Base-by-base conservation (phyloP, 78 protist species). In the Dictyostelium intermedium region DNA sequence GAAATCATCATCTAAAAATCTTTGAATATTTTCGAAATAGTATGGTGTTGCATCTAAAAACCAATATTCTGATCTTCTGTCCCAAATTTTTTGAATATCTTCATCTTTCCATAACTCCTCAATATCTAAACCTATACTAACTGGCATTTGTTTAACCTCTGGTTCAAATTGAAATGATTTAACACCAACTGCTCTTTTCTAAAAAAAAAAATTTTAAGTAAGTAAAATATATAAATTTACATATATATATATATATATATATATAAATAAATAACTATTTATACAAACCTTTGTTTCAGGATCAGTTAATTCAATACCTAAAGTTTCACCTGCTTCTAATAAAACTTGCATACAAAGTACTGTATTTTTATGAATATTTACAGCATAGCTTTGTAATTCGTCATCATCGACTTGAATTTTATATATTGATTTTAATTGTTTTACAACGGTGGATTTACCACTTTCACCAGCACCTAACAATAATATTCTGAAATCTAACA, bases 391-490 rank as follows among this genome's bases (percentile, higher is more conserved):
- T 30, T 94, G 85, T 41, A 94, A 35, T 34, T 94, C 96, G 5
- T 82, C 91, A 30, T 94, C 92, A 25, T 94, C 96, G 16, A 94
- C 91, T 81, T 60, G 81, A 23, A 94, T 53, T 82, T 87, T 94
- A 91, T 95, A 87, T 34, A 95, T 95, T 25, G 89, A 82, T 70
- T 89, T 85, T 32, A 95, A 73, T 82, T 95, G 97, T 60, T 95
- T 95, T 23, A 95, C 97, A 23, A 95, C 93, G 14, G 97, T 95
- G 56, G 92, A 83, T 74, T 95, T 95, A 20, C 97, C 97, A 47
- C 91, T 78, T 70, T 95, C 97, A 66, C 97, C 97, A 18, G 97
- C 97, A 37, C 97, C 97, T 39, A 89, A 89, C 14, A 89, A 69
- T n/a, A 89, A 34, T 27, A 89, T 47, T 89, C 93, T 89, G 47